Conservation (phyloP, 2,329 filamentous ascomycete species). For the Hymenoscyphus salicellus region DNA sequence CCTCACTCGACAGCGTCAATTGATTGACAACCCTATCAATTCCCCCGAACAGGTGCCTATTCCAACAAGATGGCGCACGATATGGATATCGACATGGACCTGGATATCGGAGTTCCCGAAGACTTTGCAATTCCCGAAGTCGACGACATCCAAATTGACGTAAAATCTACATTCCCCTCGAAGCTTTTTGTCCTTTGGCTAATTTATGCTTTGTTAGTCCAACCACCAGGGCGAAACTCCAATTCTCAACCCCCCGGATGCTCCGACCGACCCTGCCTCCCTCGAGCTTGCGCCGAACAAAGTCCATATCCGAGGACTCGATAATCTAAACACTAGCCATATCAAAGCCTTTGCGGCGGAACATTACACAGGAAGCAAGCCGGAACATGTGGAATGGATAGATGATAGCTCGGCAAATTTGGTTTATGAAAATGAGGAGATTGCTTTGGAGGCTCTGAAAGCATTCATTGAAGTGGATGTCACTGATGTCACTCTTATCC, state of each 20-base stretch:
- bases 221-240: conserved; percentile 20
- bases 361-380: conserved; percentile 56
- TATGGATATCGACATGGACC: conserved; percentile 75
- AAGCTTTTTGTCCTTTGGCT: conserved; percentile 11
- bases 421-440: conserved; percentile 60
- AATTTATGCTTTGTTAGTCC: conserved; percentile 18
- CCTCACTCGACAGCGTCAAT: background rate
- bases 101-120: conserved; percentile 57
- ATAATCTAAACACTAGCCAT: conserved; percentile 75
- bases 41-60: background rate
- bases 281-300: conserved; percentile 28
- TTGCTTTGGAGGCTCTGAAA: conserved; percentile 53
- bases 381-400: conserved; percentile 82
- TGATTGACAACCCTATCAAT: background rate
- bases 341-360: conserved; percentile 72
- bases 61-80: conserved; percentile 34
- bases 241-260: conserved; percentile 28
- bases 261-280: conserved; percentile 26
- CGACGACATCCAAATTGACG: conserved; percentile 19
- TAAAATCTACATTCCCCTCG: conserved; percentile 5
- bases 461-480: conserved; percentile 50
- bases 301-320: conserved; percentile 74
- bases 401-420: conserved; percentile 90
- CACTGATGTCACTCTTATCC: conserved; percentile 53
- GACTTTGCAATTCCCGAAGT: conserved; percentile 25